Evolutionary conservation across 768 basidiomycete genomes (phyloP).

Genomic region (Psilocybe sp.): DNA sequence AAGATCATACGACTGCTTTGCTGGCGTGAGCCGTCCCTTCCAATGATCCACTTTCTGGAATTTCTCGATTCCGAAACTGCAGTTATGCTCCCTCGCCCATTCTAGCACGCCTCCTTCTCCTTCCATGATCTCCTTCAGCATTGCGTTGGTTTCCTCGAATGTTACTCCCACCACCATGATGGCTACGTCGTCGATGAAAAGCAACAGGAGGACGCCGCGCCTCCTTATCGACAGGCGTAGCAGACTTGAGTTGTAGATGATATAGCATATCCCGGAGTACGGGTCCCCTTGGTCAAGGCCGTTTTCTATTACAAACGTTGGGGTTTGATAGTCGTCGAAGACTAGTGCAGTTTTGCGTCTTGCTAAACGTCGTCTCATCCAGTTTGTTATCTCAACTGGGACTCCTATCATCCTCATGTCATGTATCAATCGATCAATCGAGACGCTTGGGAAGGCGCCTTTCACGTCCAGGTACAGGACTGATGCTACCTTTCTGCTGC

Average conservation of each 20-base stretch:
- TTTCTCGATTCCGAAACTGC: conserved; percentile 9
- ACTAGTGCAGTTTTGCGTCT: too few species aligned
- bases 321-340: too few species aligned
- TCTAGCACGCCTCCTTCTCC: conserved; percentile 5
- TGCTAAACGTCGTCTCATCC: conserved; percentile 6
- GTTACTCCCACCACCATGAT: conserved; percentile 7
- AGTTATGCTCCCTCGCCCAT: conserved; percentile 10
- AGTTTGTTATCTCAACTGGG: conserved; percentile 16
- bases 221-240: conserved; percentile 4
- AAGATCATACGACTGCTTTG: too few species aligned
- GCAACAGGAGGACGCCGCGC: not conserved
- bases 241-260: conserved; percentile 26
- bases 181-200: conserved; percentile 31
- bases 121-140: conserved; percentile 5
- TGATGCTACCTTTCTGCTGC: conserved; percentile 5
- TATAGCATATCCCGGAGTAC: conserved; percentile 14
- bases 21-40: not conserved
- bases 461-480: conserved; percentile 34
- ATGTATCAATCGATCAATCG: conserved; percentile 18
- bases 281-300: too few species aligned
- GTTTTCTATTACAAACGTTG: too few species aligned
- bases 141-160: conserved; percentile 2
- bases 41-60: conserved; percentile 5
- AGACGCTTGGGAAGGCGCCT: conserved; percentile 34
- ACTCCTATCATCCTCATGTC: conserved; percentile 23